Evolutionary conservation across 257 asterid genomes (phyloP), one percentile per base, ranked within the genome.

Genomic region (Ophiorrhiza pumila): DNA sequence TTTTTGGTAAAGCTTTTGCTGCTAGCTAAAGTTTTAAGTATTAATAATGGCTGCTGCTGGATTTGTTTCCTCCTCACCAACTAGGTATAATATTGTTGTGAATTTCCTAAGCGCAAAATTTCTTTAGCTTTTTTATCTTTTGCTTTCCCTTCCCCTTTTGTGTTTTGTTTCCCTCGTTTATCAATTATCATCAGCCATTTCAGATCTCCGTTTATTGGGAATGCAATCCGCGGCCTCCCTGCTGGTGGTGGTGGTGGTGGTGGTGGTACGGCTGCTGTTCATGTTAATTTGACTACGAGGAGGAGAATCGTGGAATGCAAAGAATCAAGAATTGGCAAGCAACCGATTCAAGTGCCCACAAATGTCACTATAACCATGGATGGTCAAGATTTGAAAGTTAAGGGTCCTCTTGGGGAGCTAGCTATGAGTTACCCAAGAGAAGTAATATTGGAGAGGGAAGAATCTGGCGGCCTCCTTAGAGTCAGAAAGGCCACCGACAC

Each of bases 321-420:
- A 83, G 99, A 95, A 74, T 95, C 99, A 35, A 90, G 99, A 83
- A 92, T 95, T 15, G 97, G 98, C 43, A 95, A 95, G 90, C 98
- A 95, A 75, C 98, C 92, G 8, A 90, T 95, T 77, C 13, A 78
- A 34, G 92, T 95, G 52, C 99, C 99, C 17, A 79, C 98, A 42
- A 90, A 82, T 78, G 99, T 90, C 78, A 77, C 87, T 9, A 78
- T 94, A 59, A 81, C 75, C 4, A 77, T 87, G 93, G 87, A 83
- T 3, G 99, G 99, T 22, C 98, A 87, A 67, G 89, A 85, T 79
- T 74, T 91, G 74, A 90, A 86, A 74, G 99, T 88, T 23, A 91
- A 90, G 82, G 99, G 99, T 35, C 99, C 99, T 65, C 79, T 91
- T 20, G 98, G 99, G 57, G 96, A 91, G 89, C 86, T 94, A 25